Evolutionary conservation across 176 grass and related monocot species (phyloP).

Genomic region (Chrysopogon serrulatus): DNA sequence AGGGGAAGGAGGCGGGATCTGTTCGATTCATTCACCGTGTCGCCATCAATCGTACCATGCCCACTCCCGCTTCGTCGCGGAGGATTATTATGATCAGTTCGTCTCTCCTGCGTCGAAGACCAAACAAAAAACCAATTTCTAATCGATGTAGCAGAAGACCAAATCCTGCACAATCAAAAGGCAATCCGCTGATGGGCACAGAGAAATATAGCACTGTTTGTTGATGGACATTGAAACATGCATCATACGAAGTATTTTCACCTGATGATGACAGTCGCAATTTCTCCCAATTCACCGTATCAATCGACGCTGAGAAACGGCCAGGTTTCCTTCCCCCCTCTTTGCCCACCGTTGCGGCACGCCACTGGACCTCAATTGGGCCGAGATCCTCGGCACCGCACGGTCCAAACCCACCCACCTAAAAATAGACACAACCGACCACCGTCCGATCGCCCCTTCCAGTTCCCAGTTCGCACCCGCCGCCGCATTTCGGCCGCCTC

Average conservation of each 20-base stretch:
- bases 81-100: too few species aligned
- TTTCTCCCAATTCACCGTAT: neutral
- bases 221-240: neutral
- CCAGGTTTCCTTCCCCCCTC: neutral
- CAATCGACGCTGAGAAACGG: neutral
- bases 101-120: neutral
- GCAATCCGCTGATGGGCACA: too few species aligned
- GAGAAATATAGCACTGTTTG: too few species aligned
- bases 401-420: neutral
- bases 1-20: neutral
- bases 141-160: too few species aligned
- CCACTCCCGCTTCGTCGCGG: too few species aligned
- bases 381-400: neutral
- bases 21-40: neutral
- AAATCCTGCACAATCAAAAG: neutral
- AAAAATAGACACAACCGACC: neutral
- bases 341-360: neutral
- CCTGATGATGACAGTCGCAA: neutral
- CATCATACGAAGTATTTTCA: neutral
- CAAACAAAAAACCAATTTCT: too few species aligned
- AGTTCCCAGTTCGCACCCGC: neutral
- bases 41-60: too few species aligned
- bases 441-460: neutral
- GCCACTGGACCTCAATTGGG: neutral
- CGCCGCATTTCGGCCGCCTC: conserved; percentile 1